Evolutionary conservation across 768 basidiomycete species (phyloP), one percentile per base, ranked within the genome.

Genomic region (Rhodotorula paludigena): DNA sequence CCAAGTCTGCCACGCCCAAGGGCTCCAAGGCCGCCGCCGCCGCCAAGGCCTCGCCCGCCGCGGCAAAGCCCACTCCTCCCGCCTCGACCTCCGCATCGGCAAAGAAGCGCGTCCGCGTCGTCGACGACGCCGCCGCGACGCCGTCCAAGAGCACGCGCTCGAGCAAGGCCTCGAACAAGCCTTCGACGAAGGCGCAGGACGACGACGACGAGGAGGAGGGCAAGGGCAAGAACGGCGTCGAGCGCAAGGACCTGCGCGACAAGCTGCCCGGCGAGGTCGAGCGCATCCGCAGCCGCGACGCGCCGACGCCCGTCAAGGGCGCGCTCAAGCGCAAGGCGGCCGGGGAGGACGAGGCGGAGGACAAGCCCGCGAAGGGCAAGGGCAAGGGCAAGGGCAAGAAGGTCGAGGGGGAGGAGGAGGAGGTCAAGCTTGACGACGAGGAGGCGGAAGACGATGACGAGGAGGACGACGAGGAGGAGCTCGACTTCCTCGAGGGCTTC

Each of bases 301-400:
- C 87, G 70, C 89, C 92, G 15, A 86, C 86, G 10, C 89, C 90
- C 77, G 87, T 88, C 33, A 81, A 78, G 38, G 86, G 85, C 52
- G 93, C 91, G 89, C 79, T 84, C 3, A 76, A 78, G 35, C 80
- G 80, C 44, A 21, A 14, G 4, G 51, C 51, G 6, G 48, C 48
- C 7, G 28, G 16, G 2, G 48, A 15, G 51, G 20, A 52, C 10
- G 53, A 28, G 15, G 48, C 48, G 45, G 45, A 16, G 32, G 33
- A 18, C 11, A n/a, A 23, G 30, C 45, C 23, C 1, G 30, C 53
- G 30, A 51, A 52, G 45, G 48, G 44, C 14, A 63, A 62, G 60
- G 58, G 52, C 51, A 30, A 25, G 44, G 58, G 42, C 18, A 55
- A 55, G 55, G 49, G 33, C 9, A 56, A 56, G 48, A 33, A 32